Evolutionary conservation across 2,329 filamentous ascomycete species (phyloP).

Genomic region (Magnaporthiopsis poae): DNA sequence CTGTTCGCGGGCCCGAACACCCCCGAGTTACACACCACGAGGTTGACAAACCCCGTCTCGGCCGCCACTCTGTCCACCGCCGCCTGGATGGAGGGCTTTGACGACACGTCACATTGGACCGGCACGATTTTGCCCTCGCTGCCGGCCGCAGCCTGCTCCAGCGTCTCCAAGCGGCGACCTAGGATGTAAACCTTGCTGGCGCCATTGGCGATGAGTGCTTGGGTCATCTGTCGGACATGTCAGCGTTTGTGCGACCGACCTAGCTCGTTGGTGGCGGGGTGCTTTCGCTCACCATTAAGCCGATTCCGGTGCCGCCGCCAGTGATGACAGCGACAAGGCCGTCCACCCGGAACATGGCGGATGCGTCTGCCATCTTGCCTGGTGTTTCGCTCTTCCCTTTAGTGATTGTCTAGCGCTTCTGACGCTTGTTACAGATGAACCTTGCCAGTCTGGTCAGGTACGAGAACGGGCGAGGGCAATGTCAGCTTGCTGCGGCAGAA

Average conservation of each 20-base stretch:
- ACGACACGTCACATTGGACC: slow-evolving; percentile 31
- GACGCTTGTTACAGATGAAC: neutral
- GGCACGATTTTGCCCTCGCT: slow-evolving; percentile 19
- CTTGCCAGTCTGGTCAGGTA: neutral
- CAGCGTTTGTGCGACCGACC: neutral
- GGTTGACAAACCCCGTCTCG: slow-evolving; percentile 51
- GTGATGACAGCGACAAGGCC: slow-evolving; percentile 46
- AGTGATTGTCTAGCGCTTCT: neutral
- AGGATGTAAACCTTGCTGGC: slow-evolving; percentile 42
- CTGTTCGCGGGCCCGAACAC: slow-evolving; percentile 24
- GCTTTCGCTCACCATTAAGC: neutral
- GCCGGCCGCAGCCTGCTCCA: slow-evolving; percentile 30
- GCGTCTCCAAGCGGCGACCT: slow-evolving; percentile 34
- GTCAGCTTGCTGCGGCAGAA: neutral
- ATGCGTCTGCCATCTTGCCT: slow-evolving; percentile 3
- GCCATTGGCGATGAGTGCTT: slow-evolving; percentile 39
- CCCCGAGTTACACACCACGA: slow-evolving; percentile 56
- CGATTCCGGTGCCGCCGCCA: slow-evolving; percentile 39
- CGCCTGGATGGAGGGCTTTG: slow-evolving; percentile 40
- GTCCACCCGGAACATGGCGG: slow-evolving; percentile 34
- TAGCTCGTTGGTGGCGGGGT: no score
- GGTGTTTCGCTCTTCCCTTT: neutral
- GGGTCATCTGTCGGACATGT: slow-evolving; percentile 25
- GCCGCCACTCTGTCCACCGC: slow-evolving; percentile 47
- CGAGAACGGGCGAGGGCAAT: neutral